Percentiles rank a stretch among this genome's conserved stretches.
These are phyloP conservation scores for Omphalotus guepiniiformis DNA, from an alignment of 768 basidiomycete genomes.

Conservation along the genomic window DNA sequence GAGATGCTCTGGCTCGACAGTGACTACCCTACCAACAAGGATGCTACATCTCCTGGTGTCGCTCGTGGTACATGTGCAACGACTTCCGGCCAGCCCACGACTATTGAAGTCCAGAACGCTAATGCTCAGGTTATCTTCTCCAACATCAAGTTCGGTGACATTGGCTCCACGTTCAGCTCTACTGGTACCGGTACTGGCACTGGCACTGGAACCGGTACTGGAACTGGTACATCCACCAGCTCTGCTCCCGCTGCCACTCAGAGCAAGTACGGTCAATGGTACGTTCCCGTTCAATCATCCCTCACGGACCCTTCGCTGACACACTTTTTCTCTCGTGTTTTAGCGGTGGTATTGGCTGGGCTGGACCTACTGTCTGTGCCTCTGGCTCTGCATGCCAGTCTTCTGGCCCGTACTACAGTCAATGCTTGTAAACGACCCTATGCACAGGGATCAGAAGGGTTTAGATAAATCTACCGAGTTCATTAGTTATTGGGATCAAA, in stretches of 20 bases:
- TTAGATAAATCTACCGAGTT: no score
- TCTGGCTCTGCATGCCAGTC: constrained; percentile 12
- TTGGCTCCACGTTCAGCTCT: constrained; percentile 29
- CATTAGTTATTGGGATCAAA: no score
- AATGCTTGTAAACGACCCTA: constrained; percentile 11
- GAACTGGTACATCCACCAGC: constrained; percentile 1
- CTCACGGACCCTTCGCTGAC: not conserved
- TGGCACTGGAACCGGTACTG: constrained; percentile 1
- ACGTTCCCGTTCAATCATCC: not conserved
- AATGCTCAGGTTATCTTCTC: constrained; percentile 29
- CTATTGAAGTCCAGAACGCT: constrained; percentile 25
- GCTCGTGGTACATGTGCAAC: constrained; percentile 33
- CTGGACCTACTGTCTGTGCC: constrained; percentile 15
- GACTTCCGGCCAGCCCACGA: constrained; percentile 27
- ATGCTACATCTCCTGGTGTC: constrained; percentile 23
- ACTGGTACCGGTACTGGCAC: constrained; percentile 10
- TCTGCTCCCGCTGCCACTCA: constrained; percentile 6
- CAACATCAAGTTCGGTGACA: constrained; percentile 35
- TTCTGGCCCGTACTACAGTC: constrained; percentile 11
- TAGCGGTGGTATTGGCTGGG: constrained; percentile 13
- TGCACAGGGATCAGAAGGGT: no score
- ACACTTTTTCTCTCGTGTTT: not conserved
- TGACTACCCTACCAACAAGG: constrained; percentile 22
- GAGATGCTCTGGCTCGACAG: constrained; percentile 35
- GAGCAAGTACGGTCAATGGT: constrained; percentile 10